These are phyloP conservation scores for Tylopilus subfusipes DNA, from an alignment of 768 basidiomycete species.

Conservation along the genomic window DNA sequence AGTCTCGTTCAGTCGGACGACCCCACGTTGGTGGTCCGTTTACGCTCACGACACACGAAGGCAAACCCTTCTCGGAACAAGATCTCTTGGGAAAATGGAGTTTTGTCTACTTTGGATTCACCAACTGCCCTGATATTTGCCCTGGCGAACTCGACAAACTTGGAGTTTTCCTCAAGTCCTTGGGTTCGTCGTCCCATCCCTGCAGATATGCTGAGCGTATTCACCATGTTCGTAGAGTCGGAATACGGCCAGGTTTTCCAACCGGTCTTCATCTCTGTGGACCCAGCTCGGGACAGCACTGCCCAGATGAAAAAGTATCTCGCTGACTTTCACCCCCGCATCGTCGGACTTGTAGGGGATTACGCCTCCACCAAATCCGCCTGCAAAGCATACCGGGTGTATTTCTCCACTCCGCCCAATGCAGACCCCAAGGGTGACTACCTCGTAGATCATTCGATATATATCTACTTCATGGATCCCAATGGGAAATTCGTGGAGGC, in stretches of 20 bases:
- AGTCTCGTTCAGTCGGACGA: slow-evolving; percentile 71
- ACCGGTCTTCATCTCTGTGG: slow-evolving; percentile 94
- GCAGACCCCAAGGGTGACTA: slow-evolving; percentile 91
- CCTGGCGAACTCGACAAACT: slow-evolving; percentile 98
- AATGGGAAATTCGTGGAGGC: slow-evolving; percentile 92
- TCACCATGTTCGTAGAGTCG: slow-evolving; percentile 48
- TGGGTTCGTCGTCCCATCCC: slow-evolving; percentile 48
- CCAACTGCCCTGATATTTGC: slow-evolving; percentile 98
- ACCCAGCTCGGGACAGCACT: slow-evolving; percentile 85
- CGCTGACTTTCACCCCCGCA: slow-evolving; percentile 86
- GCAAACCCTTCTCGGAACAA: slow-evolving; percentile 72
- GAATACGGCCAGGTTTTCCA: slow-evolving; percentile 69
- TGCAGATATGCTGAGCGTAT: neutral
- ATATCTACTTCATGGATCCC: slow-evolving; percentile 98
- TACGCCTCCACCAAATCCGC: slow-evolving; percentile 80
- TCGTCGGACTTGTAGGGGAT: slow-evolving; percentile 85
- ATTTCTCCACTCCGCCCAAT: slow-evolving; percentile 93
- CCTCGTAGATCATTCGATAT: slow-evolving; percentile 95
- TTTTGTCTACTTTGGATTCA: slow-evolving; percentile 97
- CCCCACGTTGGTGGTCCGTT: slow-evolving; percentile 94
- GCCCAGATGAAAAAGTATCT: slow-evolving; percentile 61
- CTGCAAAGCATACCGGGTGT: slow-evolving; percentile 96
- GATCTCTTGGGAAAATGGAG: slow-evolving; percentile 88
- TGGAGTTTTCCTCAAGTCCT: slow-evolving; percentile 63
- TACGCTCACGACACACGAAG: slow-evolving; percentile 61